A percentile compares a stretch with the other conserved stretches of the same genome.
phyloP scores from a whole-genome alignment of 2,329 filamentous ascomycete species.

The Epichloe amarillans region DNA sequence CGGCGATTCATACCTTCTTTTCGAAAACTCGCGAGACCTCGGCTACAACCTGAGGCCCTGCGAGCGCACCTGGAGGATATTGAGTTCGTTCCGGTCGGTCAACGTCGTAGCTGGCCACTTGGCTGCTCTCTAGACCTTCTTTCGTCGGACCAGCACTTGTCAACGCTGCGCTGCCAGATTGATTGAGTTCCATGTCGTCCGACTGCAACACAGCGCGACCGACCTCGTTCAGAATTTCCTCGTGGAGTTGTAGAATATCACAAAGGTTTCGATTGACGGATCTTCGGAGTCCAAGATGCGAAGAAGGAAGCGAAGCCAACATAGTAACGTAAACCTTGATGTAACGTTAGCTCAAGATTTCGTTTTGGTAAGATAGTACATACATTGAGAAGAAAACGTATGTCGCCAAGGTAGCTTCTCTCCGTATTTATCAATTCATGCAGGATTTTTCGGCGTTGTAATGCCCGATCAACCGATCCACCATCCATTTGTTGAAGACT shows the following conservation, averaged over 20 bases:
- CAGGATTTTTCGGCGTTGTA: constrained; percentile 65
- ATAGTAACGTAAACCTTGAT: constrained; percentile 60
- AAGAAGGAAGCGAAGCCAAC: constrained; percentile 53
- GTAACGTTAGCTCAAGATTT: constrained; percentile 9
- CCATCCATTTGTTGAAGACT: constrained; percentile 44
- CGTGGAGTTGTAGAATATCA: constrained; percentile 71
- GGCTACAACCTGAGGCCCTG: constrained; percentile 45
- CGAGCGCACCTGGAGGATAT: constrained; percentile 24
- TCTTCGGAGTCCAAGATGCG: constrained; percentile 50
- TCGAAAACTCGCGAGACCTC: constrained; percentile 49
- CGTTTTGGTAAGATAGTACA: constrained; percentile 13
- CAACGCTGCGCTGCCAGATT: constrained; percentile 33
- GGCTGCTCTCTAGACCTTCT: neutral
- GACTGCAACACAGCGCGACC: constrained; percentile 58
- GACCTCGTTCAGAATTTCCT: constrained; percentile 64
- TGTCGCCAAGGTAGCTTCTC: constrained; percentile 74
- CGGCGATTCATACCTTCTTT: constrained; percentile 33
- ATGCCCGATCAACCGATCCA: constrained; percentile 54
- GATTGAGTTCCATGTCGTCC: constrained; percentile 38
- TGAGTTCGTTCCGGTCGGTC: constrained; percentile 23
- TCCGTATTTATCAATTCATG: constrained; percentile 81
- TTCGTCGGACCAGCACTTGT: neutral
- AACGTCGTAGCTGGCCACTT: constrained; percentile 17
- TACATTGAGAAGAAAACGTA: constrained; percentile 79
- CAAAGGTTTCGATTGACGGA: constrained; percentile 70